These are phyloP conservation scores for Psilocybe azurescens DNA, from an alignment of 768 basidiomycete genomes.

Conservation along the genomic window DNA sequence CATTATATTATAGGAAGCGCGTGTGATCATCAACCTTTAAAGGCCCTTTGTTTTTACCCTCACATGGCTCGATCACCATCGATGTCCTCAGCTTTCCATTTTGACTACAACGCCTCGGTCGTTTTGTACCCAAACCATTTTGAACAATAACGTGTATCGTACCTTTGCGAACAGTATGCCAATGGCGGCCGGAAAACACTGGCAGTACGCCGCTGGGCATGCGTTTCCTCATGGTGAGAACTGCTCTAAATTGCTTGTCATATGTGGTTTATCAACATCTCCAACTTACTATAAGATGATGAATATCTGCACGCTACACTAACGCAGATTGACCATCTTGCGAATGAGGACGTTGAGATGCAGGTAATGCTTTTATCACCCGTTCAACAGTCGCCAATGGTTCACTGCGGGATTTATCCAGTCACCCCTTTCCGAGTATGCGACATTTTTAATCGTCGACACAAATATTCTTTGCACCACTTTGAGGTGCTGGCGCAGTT, in stretches of 20 bases:
- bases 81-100: background rate
- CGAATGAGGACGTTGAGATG: slow-evolving; percentile 78
- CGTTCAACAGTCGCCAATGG: slow-evolving; percentile 1
- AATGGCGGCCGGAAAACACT: background rate
- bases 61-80: background rate
- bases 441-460: slow-evolving; percentile 67
- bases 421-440: slow-evolving; percentile 46
- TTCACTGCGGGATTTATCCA: slow-evolving; percentile 26
- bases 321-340: slow-evolving; percentile 55
- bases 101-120: background rate
- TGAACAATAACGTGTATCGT: background rate
- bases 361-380: slow-evolving; percentile 42
- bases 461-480: slow-evolving; percentile 80
- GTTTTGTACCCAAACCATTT: background rate
- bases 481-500: slow-evolving; percentile 70
- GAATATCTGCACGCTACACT: slow-evolving; percentile 48
- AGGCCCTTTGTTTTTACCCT: background rate
- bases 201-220: background rate
- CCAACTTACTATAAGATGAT: slow-evolving; percentile 13
- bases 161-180: background rate
- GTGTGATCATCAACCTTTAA: background rate
- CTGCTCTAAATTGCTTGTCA: background rate
- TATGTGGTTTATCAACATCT: slow-evolving; percentile 10
- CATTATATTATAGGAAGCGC: slow-evolving; percentile 8
- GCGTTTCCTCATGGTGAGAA: background rate